A percentile compares a stretch with the other conserved stretches of the same genome.
These are phyloP conservation scores for Bryum argenteum DNA, from an alignment of 225 moss, liverwort and hornwort genomes.

Conservation along the genomic window DNA sequence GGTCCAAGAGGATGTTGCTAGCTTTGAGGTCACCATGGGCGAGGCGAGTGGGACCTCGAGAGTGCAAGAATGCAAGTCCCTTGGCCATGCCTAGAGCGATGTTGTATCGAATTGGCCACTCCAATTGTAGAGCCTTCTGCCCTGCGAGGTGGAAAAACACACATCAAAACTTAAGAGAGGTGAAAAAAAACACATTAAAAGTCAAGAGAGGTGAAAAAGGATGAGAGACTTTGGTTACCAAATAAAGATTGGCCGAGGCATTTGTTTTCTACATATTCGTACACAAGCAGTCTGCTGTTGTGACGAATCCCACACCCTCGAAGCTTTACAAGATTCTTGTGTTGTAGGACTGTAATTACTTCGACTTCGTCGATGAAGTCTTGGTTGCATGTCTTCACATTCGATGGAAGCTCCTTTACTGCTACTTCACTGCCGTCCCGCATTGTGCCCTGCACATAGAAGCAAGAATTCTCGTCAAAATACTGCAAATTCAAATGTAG, in stretches of 20 bases:
- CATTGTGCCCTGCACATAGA: constrained; percentile 50
- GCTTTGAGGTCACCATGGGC: constrained; percentile 61
- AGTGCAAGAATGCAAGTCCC: constrained; percentile 50
- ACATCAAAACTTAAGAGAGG: background rate
- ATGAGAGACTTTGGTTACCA: constrained; percentile 32
- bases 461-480: background rate
- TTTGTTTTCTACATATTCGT: constrained; percentile 66
- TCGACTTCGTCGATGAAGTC: constrained; percentile 72
- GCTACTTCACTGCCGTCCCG: constrained; percentile 62
- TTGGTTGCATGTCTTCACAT: constrained; percentile 40
- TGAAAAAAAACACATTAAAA: background rate
- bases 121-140: constrained; percentile 34
- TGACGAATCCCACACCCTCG: constrained; percentile 63
- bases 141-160: constrained; percentile 5
- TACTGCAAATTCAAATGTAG: no score
- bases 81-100: constrained; percentile 51
- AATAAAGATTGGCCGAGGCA: constrained; percentile 64
- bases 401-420: constrained; percentile 60
- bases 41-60: constrained; percentile 44
- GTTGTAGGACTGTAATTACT: constrained; percentile 51
- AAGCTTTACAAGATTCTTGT: constrained; percentile 67
- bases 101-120: constrained; percentile 58
- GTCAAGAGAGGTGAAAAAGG: background rate
- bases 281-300: constrained; percentile 60
- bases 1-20: constrained; percentile 53